These are phyloP conservation scores for Fraxinus xanthoxyloides DNA, from an alignment of 305 asterid species.

Conservation along the genomic window DNA sequence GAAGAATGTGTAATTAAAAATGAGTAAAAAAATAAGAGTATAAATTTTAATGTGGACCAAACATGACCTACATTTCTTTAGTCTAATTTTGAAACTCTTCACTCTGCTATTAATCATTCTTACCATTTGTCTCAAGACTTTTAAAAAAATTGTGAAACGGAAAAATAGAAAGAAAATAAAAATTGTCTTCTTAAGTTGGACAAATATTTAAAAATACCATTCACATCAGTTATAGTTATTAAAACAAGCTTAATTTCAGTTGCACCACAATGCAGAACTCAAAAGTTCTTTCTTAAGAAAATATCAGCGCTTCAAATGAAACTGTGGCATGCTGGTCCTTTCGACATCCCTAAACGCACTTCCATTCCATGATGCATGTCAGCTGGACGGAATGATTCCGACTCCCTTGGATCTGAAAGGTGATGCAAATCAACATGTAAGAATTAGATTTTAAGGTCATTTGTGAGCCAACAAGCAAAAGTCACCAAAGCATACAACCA, in stretches of 20 bases:
- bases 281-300: neutral
- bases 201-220: neutral
- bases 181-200: neutral
- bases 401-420: slow-evolving; percentile 52
- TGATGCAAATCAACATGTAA: slow-evolving; percentile 2
- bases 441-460: neutral
- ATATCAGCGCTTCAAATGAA: slow-evolving; percentile 53
- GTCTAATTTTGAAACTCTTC: neutral
- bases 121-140: neutral
- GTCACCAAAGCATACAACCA: neutral
- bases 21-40: too few relatives aligned
- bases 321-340: slow-evolving; percentile 80
- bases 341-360: slow-evolving; percentile 80
- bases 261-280: neutral
- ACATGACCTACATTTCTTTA: too few relatives aligned
- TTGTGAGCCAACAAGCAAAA: neutral
- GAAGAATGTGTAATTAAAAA: too few relatives aligned
- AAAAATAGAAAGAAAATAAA: neutral
- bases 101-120: neutral
- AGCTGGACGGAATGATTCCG: slow-evolving; percentile 61
- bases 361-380: slow-evolving; percentile 96
- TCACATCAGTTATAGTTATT: neutral
- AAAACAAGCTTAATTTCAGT: slow-evolving; percentile 1
- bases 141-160: neutral
- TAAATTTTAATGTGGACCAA: too few relatives aligned